Evolutionary conservation across 805 yeast genomes (phyloP).

Genomic region (Suhomyces sp.): DNA sequence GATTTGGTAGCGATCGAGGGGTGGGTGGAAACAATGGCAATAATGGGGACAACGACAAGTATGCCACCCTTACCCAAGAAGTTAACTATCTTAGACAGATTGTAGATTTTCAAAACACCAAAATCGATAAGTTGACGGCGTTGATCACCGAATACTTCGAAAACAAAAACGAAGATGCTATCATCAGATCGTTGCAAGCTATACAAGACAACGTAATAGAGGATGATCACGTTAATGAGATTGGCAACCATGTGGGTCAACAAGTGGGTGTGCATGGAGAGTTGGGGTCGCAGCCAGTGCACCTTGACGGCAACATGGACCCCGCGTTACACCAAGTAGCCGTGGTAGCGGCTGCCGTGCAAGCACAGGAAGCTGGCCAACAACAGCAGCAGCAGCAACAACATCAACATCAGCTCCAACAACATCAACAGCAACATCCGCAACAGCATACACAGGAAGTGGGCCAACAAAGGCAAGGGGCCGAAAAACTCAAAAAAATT

Average conservation of each 20-base stretch:
- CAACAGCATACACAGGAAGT: conserved; percentile 4
- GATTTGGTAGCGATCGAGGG: neutral
- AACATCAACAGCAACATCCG: conserved; percentile 5
- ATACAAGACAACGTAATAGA: conserved; percentile 21
- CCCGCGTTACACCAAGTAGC: conserved; percentile 42
- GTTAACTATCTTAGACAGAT: conserved; percentile 34
- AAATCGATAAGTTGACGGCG: conserved; percentile 37
- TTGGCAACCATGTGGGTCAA: conserved; percentile 19
- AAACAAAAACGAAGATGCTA: conserved; percentile 28
- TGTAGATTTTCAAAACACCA: conserved; percentile 35
- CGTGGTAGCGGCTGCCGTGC: conserved; percentile 37
- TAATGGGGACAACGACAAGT: conserved; percentile 8
- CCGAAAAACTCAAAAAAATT: conserved; percentile 6
- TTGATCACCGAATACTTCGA: conserved; percentile 32
- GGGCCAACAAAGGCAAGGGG: neutral
- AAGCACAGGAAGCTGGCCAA: conserved; percentile 14
- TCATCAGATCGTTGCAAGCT: conserved; percentile 28
- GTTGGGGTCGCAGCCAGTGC: conserved; percentile 15
- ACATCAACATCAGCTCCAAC: conserved; percentile 8
- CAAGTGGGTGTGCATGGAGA: conserved; percentile 11
- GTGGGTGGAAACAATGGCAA: neutral
- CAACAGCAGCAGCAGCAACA: conserved; percentile 6
- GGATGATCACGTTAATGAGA: conserved; percentile 16
- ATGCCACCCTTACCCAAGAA: conserved; percentile 27
- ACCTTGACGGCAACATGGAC: conserved; percentile 37